Evolutionary conservation across 1,284 basidiomycete genomes (phyloP).

Genomic region (Cystobasidium pallidum): DNA sequence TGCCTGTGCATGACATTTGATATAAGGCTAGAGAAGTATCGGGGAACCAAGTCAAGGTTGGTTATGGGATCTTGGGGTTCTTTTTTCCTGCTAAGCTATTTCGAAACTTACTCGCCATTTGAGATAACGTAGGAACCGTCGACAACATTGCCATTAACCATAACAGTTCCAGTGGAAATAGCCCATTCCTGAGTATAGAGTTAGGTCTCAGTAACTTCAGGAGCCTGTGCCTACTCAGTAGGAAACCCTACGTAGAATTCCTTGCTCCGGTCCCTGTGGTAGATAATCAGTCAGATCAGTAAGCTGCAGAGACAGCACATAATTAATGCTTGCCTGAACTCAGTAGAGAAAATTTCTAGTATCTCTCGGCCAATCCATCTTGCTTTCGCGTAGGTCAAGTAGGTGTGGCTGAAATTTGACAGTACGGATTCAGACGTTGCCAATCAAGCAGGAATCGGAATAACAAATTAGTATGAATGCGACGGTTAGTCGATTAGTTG

Average conservation of each 20-base stretch:
- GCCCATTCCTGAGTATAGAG: constrained; percentile 78
- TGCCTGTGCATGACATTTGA: constrained; percentile 61
- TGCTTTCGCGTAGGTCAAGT: constrained; percentile 88
- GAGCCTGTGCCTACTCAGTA: neutral
- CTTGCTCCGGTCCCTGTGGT: constrained; percentile 52
- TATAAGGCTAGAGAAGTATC: constrained; percentile 42
- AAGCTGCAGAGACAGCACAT: too few relatives aligned
- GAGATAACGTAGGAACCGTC: constrained; percentile 76
- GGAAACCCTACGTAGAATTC: constrained; percentile 43
- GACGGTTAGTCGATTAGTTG: neutral
- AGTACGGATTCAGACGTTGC: neutral
- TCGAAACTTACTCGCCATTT: constrained; percentile 75
- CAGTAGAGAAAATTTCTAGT: constrained; percentile 57
- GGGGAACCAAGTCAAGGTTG: constrained; percentile 51
- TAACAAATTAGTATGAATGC: neutral
- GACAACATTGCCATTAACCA: constrained; percentile 83
- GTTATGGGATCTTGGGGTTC: too few relatives aligned
- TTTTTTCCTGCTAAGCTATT: too few relatives aligned
- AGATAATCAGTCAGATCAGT: constrained; percentile 67
- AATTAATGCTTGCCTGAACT: constrained; percentile 52
- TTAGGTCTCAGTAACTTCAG: neutral
- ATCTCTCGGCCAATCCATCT: constrained; percentile 85
- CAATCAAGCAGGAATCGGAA: neutral
- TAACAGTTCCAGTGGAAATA: constrained; percentile 88
- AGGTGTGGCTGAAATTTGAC: constrained; percentile 57